phyloP scores from a whole-genome alignment of 208 protist genomes.

The Novymonas esmeraldas region DNA sequence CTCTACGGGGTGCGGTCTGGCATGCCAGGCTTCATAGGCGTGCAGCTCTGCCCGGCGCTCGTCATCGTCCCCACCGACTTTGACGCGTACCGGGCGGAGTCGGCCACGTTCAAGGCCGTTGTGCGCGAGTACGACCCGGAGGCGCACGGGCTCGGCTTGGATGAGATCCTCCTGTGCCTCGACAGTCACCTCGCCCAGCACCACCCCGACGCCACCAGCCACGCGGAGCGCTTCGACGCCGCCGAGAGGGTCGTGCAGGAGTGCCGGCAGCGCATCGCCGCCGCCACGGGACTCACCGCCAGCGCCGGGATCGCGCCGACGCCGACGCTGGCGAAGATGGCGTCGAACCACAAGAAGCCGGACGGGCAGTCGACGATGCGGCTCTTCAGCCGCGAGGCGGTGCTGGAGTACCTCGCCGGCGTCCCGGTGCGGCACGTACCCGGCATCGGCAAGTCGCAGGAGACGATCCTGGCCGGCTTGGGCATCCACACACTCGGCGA shows the following conservation, averaged over 20 bases:
- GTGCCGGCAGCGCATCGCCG: conserved; percentile 48
- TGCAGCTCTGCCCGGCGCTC: conserved; percentile 83
- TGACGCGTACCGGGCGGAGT: conserved; percentile 54
- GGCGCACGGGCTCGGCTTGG: conserved; percentile 54
- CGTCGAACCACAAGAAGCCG: conserved; percentile 92
- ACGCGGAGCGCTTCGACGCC: conserved; percentile 36
- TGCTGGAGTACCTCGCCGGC: conserved; percentile 53
- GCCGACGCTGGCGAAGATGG: conserved; percentile 85
- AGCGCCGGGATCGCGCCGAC: conserved; percentile 85
- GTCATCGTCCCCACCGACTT: conserved; percentile 81
- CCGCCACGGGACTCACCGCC: conserved; percentile 65
- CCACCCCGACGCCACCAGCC: conserved; percentile 14
- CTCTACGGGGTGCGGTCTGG: conserved; percentile 93
- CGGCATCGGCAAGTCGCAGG: conserved; percentile 64
- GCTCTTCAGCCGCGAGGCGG: conserved; percentile 50
- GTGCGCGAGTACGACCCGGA: conserved; percentile 79
- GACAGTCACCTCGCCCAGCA: conserved; percentile 34
- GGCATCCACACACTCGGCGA: conserved; percentile 58
- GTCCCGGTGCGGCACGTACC: conserved; percentile 56
- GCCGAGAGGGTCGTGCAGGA: conserved; percentile 50
- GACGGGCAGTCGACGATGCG: conserved; percentile 85
- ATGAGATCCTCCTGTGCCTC: conserved; percentile 84
- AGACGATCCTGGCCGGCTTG: conserved; percentile 50
- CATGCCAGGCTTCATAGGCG: conserved; percentile 95
- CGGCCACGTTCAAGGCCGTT: conserved; percentile 53